These are phyloP conservation scores for Allantophomopsis cytisporea DNA, from an alignment of 2,329 filamentous ascomycete genomes.

Conservation along the genomic window DNA sequence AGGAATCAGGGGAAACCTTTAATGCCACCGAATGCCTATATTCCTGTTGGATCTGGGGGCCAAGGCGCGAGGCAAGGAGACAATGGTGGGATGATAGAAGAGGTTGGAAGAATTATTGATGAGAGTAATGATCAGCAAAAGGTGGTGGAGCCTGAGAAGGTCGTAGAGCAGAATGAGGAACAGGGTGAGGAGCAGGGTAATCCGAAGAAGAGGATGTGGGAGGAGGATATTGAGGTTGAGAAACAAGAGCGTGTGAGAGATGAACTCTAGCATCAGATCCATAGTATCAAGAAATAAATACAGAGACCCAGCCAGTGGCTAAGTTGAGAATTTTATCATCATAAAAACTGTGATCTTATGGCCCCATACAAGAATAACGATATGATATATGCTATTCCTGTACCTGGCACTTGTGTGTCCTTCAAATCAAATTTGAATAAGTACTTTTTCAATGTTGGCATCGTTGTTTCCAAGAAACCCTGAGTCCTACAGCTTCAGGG, in stretches of 20 bases:
- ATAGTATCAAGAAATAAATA: too few relatives aligned
- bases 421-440: too few relatives aligned
- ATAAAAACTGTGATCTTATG: too few relatives aligned
- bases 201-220: constrained; percentile 49
- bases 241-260: constrained; percentile 13
- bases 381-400: too few relatives aligned
- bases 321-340: too few relatives aligned
- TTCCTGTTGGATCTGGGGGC: constrained; percentile 27
- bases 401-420: too few relatives aligned
- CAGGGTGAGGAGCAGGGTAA: constrained; percentile 27
- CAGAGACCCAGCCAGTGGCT: too few relatives aligned
- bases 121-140: constrained; percentile 12
- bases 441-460: too few relatives aligned
- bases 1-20: constrained; percentile 2
- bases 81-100: constrained; percentile 28
- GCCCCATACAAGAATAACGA: too few relatives aligned
- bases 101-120: constrained; percentile 41
- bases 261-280: constrained; percentile 11
- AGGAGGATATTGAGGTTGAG: constrained; percentile 28
- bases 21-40: constrained; percentile 24
- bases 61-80: constrained; percentile 13
- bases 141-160: constrained; percentile 6
- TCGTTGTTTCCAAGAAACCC: too few relatives aligned
- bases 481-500: too few relatives aligned
- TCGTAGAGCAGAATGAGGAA: constrained; percentile 17